These are phyloP conservation scores for Penicillium brevicompactum DNA, from an alignment of 2,329 filamentous ascomycete species.

Conservation along the genomic window DNA sequence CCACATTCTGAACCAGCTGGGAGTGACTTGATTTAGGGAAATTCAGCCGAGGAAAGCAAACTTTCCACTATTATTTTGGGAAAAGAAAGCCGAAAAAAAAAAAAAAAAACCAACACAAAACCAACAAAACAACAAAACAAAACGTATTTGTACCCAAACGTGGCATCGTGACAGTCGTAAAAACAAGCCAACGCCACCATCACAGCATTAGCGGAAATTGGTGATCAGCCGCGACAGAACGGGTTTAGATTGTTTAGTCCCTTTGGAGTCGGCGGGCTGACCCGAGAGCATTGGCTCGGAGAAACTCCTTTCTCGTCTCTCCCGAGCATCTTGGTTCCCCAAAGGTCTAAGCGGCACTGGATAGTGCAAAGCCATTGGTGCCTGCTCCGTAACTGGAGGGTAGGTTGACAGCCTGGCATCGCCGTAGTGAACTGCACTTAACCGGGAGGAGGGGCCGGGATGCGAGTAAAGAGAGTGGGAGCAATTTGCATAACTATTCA, in stretches of 20 bases:
- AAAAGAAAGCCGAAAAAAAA: neutral
- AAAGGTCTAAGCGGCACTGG: neutral
- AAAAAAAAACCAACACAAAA: neutral
- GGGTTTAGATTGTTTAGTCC: constrained; percentile 34
- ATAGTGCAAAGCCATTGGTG: constrained; percentile 6
- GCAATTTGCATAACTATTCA: constrained; percentile 4
- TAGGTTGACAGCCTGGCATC: constrained; percentile 21
- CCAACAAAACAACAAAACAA: neutral
- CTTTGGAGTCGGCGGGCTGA: constrained; percentile 4
- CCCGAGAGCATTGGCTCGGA: constrained; percentile 21
- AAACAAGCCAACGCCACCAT: constrained; percentile 8
- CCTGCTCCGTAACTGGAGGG: neutral
- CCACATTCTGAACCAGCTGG: too few relatives aligned
- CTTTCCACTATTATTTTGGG: neutral
- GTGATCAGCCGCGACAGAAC: constrained; percentile 40
- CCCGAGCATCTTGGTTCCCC: constrained; percentile 11
- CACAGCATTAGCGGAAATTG: constrained; percentile 28
- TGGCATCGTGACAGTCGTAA: constrained; percentile 11
- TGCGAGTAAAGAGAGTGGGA: neutral
- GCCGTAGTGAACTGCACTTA: constrained; percentile 23
- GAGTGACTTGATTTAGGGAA: too few relatives aligned
- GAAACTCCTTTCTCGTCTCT: constrained; percentile 21
- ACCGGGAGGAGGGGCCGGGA: constrained; percentile 19
- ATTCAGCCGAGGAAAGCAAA: too few relatives aligned
- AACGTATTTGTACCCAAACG: neutral